Evolutionary conservation across 768 basidiomycete species (phyloP).

Genomic region (Collybia nuda): DNA sequence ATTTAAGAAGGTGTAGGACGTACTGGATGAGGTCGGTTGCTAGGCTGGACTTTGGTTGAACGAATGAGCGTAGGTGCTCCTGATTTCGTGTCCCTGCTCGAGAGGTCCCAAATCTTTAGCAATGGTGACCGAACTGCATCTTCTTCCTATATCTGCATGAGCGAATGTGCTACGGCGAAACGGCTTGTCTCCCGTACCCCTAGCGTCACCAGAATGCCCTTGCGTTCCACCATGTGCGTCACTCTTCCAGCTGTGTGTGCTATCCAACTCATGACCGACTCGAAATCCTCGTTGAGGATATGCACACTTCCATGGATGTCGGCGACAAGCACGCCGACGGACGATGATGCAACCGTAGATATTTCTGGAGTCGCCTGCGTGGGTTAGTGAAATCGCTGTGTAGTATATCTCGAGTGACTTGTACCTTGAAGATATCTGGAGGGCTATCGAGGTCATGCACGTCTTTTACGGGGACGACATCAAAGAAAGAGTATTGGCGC

Average conservation of each 20-base stretch:
- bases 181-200: conserved; percentile 62
- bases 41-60: conserved; percentile 73
- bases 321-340: conserved; percentile 71
- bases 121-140: conserved; percentile 62
- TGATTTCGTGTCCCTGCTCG: conserved; percentile 64
- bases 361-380: conserved; percentile 66
- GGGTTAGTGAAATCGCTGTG: background rate
- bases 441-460: conserved; percentile 70
- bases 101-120: conserved; percentile 89
- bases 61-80: conserved; percentile 65
- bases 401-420: background rate
- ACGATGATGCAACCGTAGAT: conserved; percentile 63
- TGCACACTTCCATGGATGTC: conserved; percentile 87
- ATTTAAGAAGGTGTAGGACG: conserved; percentile 10
- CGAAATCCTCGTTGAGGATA: conserved; percentile 72
- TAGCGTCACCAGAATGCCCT: conserved; percentile 82
- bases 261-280: conserved; percentile 70
- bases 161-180: conserved; percentile 7
- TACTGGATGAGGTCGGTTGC: conserved; percentile 80
- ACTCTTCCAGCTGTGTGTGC: conserved; percentile 80
- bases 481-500: conserved; percentile 91
- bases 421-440: conserved; percentile 79
- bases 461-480: conserved; percentile 74
- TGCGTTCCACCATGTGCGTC: conserved; percentile 83
- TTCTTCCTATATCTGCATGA: conserved; percentile 62